A percentile compares a stretch with the other conserved stretches of the same genome.
Evolutionary conservation across 495 filamentous ascomycete species (phyloP).

Genomic region (Sabuloglossum arenarium): DNA sequence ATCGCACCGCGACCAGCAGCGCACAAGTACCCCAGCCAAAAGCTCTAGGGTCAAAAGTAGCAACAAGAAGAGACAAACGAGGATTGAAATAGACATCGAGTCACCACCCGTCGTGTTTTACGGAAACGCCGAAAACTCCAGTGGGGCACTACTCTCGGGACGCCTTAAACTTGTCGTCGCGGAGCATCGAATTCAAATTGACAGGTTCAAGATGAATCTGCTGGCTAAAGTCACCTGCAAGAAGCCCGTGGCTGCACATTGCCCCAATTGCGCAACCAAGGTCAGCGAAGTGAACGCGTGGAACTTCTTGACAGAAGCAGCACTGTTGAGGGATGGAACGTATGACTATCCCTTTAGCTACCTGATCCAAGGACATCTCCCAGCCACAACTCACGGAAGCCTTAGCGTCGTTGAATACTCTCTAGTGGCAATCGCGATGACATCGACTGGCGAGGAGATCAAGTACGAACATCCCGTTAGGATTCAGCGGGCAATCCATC

Average conservation of each 20-base stretch:
- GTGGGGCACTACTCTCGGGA: slow-evolving; percentile 73
- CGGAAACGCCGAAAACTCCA: slow-evolving; percentile 49
- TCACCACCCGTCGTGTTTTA: slow-evolving; percentile 79
- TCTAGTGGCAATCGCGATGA: slow-evolving; percentile 49
- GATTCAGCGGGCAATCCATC: slow-evolving; percentile 55
- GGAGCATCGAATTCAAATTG: slow-evolving; percentile 41
- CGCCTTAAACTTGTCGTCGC: slow-evolving; percentile 53
- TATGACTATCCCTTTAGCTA: slow-evolving; percentile 87
- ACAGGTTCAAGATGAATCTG: slow-evolving; percentile 47
- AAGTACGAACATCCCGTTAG: slow-evolving; percentile 41
- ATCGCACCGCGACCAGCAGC: neutral
- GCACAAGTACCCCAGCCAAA: neutral
- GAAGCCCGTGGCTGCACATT: slow-evolving; percentile 58
- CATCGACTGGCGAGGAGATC: slow-evolving; percentile 38
- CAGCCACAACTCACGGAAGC: slow-evolving; percentile 53
- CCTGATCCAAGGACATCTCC: slow-evolving; percentile 67
- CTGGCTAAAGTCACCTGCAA: slow-evolving; percentile 45
- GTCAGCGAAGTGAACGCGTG: slow-evolving; percentile 54
- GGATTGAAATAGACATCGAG: slow-evolving; percentile 61
- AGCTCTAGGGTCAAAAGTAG: neutral
- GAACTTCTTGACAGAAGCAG: slow-evolving; percentile 51
- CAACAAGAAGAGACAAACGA: slow-evolving; percentile 14
- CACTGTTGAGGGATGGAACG: slow-evolving; percentile 36
- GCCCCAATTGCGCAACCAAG: slow-evolving; percentile 48
- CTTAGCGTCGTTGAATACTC: slow-evolving; percentile 60